These are phyloP conservation scores for Beauveria sp. DNA, from an alignment of 2,329 filamentous ascomycete species.

Conservation along the genomic window DNA sequence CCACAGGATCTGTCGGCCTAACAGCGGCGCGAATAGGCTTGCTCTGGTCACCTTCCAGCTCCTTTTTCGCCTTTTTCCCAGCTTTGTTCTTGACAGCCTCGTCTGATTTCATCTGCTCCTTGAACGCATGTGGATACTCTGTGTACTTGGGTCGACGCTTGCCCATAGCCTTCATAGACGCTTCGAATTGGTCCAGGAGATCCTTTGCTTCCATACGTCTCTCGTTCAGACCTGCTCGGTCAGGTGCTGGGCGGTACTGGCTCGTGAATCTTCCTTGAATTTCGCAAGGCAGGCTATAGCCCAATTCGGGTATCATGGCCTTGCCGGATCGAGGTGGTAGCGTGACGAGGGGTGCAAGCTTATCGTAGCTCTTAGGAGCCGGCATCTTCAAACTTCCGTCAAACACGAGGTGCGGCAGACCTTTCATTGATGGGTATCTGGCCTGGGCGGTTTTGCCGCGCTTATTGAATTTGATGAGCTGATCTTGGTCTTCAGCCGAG, in stretches of 20 bases:
- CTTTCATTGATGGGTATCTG: conserved; percentile 31
- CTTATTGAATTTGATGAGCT: conserved; percentile 32
- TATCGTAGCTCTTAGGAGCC: conserved; percentile 38
- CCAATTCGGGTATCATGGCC: conserved; percentile 31
- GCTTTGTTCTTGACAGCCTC: conserved; percentile 39
- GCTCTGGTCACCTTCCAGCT: conserved; percentile 32
- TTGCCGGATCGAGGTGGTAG: conserved; percentile 32
- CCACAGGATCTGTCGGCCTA: conserved; percentile 37
- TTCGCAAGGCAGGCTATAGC: conserved; percentile 34
- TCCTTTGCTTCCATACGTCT: conserved; percentile 32
- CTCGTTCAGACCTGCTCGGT: conserved; percentile 34
- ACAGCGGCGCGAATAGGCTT: conserved; percentile 35
- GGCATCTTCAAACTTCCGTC: conserved; percentile 34
- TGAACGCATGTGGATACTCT: conserved; percentile 39
- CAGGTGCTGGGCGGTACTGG: conserved; percentile 32
- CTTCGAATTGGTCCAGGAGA: conserved; percentile 34
- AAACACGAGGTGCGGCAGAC: conserved; percentile 30
- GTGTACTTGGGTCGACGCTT: conserved; percentile 39
- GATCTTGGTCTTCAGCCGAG: conserved; percentile 26
- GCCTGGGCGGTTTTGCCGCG: conserved; percentile 29
- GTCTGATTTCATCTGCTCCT: conserved; percentile 39
- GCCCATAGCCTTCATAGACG: conserved; percentile 33
- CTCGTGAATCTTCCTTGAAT: conserved; percentile 36
- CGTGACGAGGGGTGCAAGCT: conserved; percentile 35
- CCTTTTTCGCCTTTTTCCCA: conserved; percentile 37